Evolutionary conservation across 805 yeast genomes (phyloP).

Genomic region (Torulaspora franciscae): DNA sequence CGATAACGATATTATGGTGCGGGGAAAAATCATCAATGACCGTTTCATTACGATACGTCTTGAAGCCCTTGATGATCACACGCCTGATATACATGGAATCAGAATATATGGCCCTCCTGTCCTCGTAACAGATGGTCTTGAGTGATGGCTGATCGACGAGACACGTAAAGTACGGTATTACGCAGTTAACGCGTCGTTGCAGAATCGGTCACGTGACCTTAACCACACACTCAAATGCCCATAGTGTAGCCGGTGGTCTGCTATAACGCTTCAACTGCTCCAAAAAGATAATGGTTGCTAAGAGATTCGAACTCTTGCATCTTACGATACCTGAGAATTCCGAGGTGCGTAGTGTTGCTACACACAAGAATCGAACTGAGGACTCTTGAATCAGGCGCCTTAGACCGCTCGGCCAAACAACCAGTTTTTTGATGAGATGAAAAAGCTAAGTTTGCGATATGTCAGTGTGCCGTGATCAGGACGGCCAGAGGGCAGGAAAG

Average conservation of each 20-base stretch:
- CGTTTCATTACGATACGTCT: slow-evolving; percentile 83
- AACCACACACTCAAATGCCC: background rate
- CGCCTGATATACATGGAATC: slow-evolving; percentile 39
- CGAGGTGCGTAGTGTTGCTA: slow-evolving; percentile 14
- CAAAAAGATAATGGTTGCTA: slow-evolving; percentile 31
- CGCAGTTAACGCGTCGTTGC: slow-evolving; percentile 5
- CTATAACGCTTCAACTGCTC: background rate
- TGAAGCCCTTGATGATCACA: slow-evolving; percentile 85
- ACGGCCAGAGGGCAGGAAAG: no score
- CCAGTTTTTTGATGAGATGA: slow-evolving; percentile 11
- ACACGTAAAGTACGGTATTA: background rate
- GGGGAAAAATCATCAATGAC: slow-evolving; percentile 73
- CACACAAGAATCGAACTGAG: slow-evolving; percentile 20
- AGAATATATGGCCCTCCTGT: background rate
- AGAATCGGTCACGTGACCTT: background rate
- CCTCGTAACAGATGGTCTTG: no score
- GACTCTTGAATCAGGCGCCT: slow-evolving; percentile 36
- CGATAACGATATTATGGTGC: slow-evolving; percentile 79
- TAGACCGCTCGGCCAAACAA: slow-evolving; percentile 38
- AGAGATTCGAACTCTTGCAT: slow-evolving; percentile 37
- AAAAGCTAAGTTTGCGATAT: no score
- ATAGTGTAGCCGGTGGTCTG: no score
- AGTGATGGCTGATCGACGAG: background rate
- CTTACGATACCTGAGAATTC: slow-evolving; percentile 36
- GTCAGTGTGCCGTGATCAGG: no score